A percentile compares a stretch with the other conserved stretches of the same genome.
phyloP scores from a whole-genome alignment of 306 rosid genomes.

The Clitoria ternatea region DNA sequence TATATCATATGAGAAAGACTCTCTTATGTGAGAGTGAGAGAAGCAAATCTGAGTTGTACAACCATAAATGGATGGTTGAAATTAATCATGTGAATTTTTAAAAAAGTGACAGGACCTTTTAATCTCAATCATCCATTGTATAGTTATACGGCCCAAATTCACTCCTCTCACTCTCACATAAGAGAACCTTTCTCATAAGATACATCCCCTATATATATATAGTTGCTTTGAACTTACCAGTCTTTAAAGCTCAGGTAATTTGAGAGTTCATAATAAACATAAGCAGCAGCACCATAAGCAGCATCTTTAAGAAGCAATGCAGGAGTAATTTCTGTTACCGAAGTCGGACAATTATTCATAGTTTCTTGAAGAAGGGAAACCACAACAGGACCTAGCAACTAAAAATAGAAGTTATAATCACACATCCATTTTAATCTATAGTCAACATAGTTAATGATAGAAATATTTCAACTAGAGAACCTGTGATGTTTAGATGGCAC shows the following conservation, averaged over 20 bases:
- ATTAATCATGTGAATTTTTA: no score
- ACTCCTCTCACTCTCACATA: no score
- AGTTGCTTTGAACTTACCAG: conserved; percentile 51
- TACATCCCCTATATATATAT: no score
- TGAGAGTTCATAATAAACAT: conserved; percentile 96
- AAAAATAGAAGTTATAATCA: conserved; percentile 28
- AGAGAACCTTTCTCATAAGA: no score
- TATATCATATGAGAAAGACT: no score
- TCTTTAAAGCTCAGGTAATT: conserved; percentile 88
- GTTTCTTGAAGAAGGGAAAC: conserved; percentile 92
- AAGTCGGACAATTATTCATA: conserved; percentile 76
- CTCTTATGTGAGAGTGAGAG: no score
- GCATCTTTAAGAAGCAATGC: conserved; percentile 95
- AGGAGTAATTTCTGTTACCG: conserved; percentile 78
- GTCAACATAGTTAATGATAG: conserved; percentile 4
- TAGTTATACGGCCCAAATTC: no score
- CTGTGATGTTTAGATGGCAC: conserved; percentile 26
- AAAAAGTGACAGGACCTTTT: no score
- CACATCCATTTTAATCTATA: conserved; percentile 21
- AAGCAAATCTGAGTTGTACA: no score
- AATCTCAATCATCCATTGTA: no score
- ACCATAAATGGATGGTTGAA: no score
- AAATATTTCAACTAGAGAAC: conserved; percentile 18
- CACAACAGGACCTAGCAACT: conserved; percentile 94
- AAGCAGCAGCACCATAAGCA: conserved; percentile 96